A percentile compares a stretch with the other conserved stretches of the same genome.
Evolutionary conservation across 768 basidiomycete species (phyloP).

Genomic region (Kwoniella newhampshirensis): DNA sequence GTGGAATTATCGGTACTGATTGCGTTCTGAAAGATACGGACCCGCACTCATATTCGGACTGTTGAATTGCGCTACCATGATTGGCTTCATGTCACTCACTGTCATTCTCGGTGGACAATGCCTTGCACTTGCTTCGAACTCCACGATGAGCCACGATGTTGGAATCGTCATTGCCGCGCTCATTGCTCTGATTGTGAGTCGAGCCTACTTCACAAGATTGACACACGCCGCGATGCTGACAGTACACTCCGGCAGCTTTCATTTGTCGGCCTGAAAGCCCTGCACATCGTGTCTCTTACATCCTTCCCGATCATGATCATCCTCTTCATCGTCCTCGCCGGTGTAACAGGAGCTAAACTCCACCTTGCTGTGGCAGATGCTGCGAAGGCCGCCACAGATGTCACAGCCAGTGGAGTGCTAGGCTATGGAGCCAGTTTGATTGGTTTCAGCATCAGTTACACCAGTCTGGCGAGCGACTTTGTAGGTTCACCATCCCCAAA

Average conservation of each 20-base stretch:
- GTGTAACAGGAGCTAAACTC: slow-evolving; percentile 39
- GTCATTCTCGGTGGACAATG: slow-evolving; percentile 70
- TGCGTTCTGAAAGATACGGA: slow-evolving; percentile 51
- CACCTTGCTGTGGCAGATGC: slow-evolving; percentile 28
- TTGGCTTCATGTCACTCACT: slow-evolving; percentile 68
- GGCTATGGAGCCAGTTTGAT: slow-evolving; percentile 51
- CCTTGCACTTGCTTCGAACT: slow-evolving; percentile 61
- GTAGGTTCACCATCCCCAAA: too few species aligned
- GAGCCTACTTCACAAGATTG: not conserved
- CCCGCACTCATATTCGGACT: slow-evolving; percentile 51
- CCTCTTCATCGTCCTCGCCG: slow-evolving; percentile 46
- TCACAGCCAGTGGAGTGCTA: slow-evolving; percentile 40
- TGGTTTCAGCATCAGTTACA: slow-evolving; percentile 51
- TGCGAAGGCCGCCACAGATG: slow-evolving; percentile 18
- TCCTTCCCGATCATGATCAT: slow-evolving; percentile 50
- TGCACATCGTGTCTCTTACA: slow-evolving; percentile 47
- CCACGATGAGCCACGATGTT: slow-evolving; percentile 62
- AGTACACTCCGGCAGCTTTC: slow-evolving; percentile 32
- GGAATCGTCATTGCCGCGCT: slow-evolving; percentile 49
- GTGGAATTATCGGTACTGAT: not conserved
- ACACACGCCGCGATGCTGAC: not conserved
- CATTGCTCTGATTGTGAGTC: slow-evolving; percentile 48
- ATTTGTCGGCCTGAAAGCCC: slow-evolving; percentile 48
- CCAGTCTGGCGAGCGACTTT: slow-evolving; percentile 49
- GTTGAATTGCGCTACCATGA: slow-evolving; percentile 63